These are phyloP conservation scores for Trichocladium antarcticum DNA, from an alignment of 495 filamentous ascomycete species.

Conservation along the genomic window DNA sequence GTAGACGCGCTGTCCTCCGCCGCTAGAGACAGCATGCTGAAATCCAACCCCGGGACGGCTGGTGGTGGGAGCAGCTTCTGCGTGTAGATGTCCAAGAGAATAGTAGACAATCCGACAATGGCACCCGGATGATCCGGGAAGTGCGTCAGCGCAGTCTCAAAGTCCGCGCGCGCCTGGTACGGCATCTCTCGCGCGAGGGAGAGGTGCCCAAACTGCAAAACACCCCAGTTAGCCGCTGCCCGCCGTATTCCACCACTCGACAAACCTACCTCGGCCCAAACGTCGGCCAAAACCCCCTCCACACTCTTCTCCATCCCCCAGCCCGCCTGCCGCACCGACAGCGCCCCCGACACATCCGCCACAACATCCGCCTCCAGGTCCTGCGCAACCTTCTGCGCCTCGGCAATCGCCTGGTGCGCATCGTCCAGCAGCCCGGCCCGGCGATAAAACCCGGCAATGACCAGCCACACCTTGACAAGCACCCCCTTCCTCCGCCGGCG, in stretches of 20 bases:
- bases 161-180: slow-evolving; percentile 57
- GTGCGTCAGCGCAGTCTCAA: slow-evolving; percentile 67
- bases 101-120: slow-evolving; percentile 68
- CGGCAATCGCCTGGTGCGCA: slow-evolving; percentile 62
- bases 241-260: not conserved
- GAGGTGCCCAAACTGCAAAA: slow-evolving; percentile 54
- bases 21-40: slow-evolving; percentile 2
- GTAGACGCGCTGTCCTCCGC: slow-evolving; percentile 1
- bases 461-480: slow-evolving; percentile 76
- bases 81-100: slow-evolving; percentile 77
- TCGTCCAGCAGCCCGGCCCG: slow-evolving; percentile 68
- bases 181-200: slow-evolving; percentile 48
- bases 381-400: slow-evolving; percentile 62
- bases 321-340: slow-evolving; percentile 46
- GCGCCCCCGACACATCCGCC: slow-evolving; percentile 38
- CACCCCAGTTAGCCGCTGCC: slow-evolving; percentile 24
- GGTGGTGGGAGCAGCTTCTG: slow-evolving; percentile 45
- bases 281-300: slow-evolving; percentile 71
- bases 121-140: slow-evolving; percentile 67
- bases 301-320: slow-evolving; percentile 67
- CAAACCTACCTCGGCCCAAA: slow-evolving; percentile 54
- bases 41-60: slow-evolving; percentile 28
- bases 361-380: slow-evolving; percentile 43
- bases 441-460: slow-evolving; percentile 77
- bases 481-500: slow-evolving; percentile 49